phyloP scores from a whole-genome alignment of 441 rosid genomes.

The Theobroma grandiflorum region DNA sequence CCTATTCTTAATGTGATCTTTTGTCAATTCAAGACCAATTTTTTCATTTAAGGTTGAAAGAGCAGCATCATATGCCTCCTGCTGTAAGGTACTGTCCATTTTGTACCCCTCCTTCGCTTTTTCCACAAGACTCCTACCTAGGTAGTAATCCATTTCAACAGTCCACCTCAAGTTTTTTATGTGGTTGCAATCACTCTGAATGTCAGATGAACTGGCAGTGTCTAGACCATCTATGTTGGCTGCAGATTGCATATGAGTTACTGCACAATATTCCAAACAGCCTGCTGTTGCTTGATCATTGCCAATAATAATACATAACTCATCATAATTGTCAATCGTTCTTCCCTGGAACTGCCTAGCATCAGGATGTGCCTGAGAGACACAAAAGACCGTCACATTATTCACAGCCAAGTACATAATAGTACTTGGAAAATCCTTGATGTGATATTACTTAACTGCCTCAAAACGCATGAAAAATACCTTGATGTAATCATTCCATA shows the following conservation, averaged over 20 bases:
- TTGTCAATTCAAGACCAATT: constrained; percentile 13
- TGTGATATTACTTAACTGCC: neutral
- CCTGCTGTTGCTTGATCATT: constrained; percentile 11
- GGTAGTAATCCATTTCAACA: constrained; percentile 16
- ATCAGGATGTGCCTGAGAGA: constrained; percentile 20
- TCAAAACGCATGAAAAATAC: constrained; percentile 5
- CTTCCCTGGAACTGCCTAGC: constrained; percentile 21
- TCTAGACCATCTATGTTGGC: constrained; percentile 7
- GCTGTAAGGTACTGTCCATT: constrained; percentile 1
- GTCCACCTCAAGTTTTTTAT: constrained; percentile 20
- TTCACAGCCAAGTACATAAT: neutral
- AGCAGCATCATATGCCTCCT: constrained; percentile 12
- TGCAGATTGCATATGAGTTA: neutral
- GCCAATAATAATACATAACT: constrained; percentile 23
- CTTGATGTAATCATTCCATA: constrained; percentile 28
- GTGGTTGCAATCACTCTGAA: constrained; percentile 17
- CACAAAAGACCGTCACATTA: constrained; percentile 11
- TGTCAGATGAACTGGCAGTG: neutral
- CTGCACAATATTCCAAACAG: constrained; percentile 9
- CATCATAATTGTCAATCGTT: constrained; percentile 16
- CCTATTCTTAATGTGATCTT: constrained; percentile 15
- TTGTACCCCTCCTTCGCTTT: neutral
- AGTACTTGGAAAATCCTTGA: neutral
- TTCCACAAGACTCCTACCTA: neutral
- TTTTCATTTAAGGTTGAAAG: constrained; percentile 16